Evolutionary conservation across 306 rosid species (phyloP).

Genomic region (Clitoria ternatea): DNA sequence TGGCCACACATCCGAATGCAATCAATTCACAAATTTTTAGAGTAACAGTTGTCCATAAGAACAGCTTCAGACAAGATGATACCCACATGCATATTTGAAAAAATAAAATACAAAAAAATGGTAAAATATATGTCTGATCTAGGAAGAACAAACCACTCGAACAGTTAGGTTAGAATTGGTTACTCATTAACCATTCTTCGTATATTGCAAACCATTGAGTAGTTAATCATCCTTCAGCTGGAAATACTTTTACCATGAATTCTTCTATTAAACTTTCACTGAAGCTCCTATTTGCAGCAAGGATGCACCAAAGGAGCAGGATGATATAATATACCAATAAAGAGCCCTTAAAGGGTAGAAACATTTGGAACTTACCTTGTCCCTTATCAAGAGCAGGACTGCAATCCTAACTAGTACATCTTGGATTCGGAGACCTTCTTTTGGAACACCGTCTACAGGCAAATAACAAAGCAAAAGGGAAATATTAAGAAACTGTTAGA

Average conservation of each 20-base stretch:
- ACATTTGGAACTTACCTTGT: slow-evolving; percentile 61
- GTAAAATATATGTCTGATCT: not conserved
- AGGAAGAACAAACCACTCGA: not conserved
- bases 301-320: not conserved
- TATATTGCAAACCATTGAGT: not conserved
- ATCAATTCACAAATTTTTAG: not conserved
- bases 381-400: slow-evolving; percentile 61
- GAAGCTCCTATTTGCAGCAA: not conserved
- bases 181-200: not conserved
- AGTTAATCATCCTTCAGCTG: not conserved
- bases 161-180: not conserved
- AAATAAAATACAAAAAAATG: not conserved
- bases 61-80: not conserved
- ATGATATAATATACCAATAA: not conserved
- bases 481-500: slow-evolving; percentile 15
- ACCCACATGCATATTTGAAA: not conserved
- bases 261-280: not conserved
- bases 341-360: not conserved
- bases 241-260: slow-evolving; percentile 1
- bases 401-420: slow-evolving; percentile 95
- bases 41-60: not conserved
- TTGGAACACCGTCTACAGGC: slow-evolving; percentile 90
- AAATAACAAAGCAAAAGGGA: slow-evolving; percentile 23
- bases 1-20: slow-evolving; percentile 6
- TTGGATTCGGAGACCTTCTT: slow-evolving; percentile 88